phyloP scores from a whole-genome alignment of 2,329 filamentous ascomycete species.

The Sclerotinia subarctica region DNA sequence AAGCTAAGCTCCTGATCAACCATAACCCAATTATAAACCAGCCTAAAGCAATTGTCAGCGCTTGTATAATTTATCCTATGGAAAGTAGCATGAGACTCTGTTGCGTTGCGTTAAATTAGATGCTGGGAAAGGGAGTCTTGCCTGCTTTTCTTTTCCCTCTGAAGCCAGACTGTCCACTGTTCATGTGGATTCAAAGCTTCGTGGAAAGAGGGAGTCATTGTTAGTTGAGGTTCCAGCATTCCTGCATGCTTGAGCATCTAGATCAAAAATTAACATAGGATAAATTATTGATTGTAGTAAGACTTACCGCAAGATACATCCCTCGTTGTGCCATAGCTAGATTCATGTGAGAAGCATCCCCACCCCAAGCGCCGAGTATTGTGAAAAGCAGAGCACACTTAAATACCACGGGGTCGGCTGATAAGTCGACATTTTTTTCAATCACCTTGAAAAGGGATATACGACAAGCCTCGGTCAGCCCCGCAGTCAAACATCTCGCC shows the following conservation, averaged over 20 bases:
- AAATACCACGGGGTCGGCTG: conserved; percentile 61
- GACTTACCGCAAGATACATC: conserved; percentile 63
- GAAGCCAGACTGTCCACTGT: conserved; percentile 62
- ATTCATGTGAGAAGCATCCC: conserved; percentile 76
- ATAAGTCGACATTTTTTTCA: conserved; percentile 67
- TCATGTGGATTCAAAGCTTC: conserved; percentile 46
- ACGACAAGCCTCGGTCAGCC: conserved; percentile 66
- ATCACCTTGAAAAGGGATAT: conserved; percentile 70
- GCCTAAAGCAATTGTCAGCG: conserved; percentile 41
- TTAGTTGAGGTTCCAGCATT: conserved; percentile 55
- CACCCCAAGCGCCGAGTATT: conserved; percentile 67
- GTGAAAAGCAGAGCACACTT: conserved; percentile 66
- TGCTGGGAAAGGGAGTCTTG: conserved; percentile 38
- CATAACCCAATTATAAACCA: conserved; percentile 75
- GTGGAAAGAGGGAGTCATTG: conserved; percentile 44
- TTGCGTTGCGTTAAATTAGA: neutral
- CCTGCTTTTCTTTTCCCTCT: conserved; percentile 61
- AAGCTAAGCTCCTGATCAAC: conserved; percentile 68
- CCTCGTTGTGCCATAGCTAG: conserved; percentile 71
- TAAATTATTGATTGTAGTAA: neutral
- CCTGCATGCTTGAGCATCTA: conserved; percentile 68
- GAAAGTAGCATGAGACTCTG: neutral
- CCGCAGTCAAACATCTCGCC: conserved; percentile 62
- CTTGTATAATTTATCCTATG: neutral
- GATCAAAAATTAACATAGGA: neutral